Evolutionary conservation across 345 rosid genomes (phyloP), one percentile per base, ranked within the genome.

Genomic region (Hibiscus tridactylites): DNA sequence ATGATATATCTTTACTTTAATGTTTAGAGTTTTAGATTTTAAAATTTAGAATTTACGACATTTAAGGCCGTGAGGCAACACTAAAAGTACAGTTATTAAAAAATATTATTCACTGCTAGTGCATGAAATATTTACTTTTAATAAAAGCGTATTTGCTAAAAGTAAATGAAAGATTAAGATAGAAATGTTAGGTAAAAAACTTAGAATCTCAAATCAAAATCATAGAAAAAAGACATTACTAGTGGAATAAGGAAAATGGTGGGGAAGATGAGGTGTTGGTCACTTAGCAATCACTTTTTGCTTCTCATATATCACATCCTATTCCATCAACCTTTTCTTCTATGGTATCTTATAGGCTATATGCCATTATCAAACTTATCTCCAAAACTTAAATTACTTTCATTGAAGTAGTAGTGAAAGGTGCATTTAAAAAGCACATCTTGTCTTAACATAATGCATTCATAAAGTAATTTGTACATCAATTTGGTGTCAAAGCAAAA

Each of bases 201-300:
- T 6, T 46, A 28, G 70, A 24, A 9, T 65, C 37, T 46, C 3
- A 61, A n/a, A 13, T 46, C 19, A 65, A 24, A 13, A 46, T 24
- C n/a, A 46, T 13, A 6, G 12, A 46, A 10, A 24, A 54, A 65
- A 46, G 5, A 17, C 35, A 12, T 46, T 46, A 46, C 0, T 5
- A 65, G 33, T 65, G 54, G 70, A 65, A 28, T 11, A 17, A 16
- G 47, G 70, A 24, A 46, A 24, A 31, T 46, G 37, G 70, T 50
- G 53, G 9, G 37, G 37, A 52, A 24, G 31, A 9, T 65, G 70
- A 65, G 70, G 5, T 46, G 70, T 46, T 46, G 29, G 19, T 46
- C 70, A 65, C 70, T 44, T 65, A 46, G 70, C 56, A 21, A 2
- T 65, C 37, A 44, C 53, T 65, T 65, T 61, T 42, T 21, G 13